These are phyloP conservation scores for Croton laevigatus DNA, from an alignment of 441 rosid species.

Conservation along the genomic window DNA sequence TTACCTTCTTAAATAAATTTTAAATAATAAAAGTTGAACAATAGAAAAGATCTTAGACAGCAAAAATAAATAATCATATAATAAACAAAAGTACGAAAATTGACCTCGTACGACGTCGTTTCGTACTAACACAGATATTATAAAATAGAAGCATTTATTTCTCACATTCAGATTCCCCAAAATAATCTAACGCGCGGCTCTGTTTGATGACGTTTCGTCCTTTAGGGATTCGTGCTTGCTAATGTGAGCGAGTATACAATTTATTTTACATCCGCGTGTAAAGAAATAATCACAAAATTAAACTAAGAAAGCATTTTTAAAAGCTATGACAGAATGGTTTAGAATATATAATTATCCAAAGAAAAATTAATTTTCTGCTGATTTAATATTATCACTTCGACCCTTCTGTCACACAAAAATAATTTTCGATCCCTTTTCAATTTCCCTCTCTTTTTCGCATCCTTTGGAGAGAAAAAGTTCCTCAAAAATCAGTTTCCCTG, in stretches of 20 bases:
- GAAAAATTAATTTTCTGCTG: neutral
- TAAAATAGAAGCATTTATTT: neutral
- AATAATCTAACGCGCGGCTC: neutral
- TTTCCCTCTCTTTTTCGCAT: slow-evolving; percentile 52
- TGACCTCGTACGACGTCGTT: neutral
- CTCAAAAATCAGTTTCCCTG: neutral
- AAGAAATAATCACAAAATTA: neutral
- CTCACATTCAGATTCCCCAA: neutral
- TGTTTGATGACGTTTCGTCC: neutral
- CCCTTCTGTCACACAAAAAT: slow-evolving; percentile 35
- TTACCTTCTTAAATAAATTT: neutral
- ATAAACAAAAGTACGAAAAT: no score
- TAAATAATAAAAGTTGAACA: neutral
- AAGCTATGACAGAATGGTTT: neutral
- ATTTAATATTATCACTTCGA: slow-evolving; percentile 2
- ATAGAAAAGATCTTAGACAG: neutral
- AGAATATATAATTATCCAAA: neutral
- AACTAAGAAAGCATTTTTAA: neutral
- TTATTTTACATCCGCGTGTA: neutral
- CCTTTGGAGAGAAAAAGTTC: slow-evolving; percentile 53
- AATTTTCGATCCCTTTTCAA: slow-evolving; percentile 36
- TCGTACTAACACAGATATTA: neutral
- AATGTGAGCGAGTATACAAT: neutral
- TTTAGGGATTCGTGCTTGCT: neutral
- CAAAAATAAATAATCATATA: neutral